A percentile compares a stretch with the other conserved stretches of the same genome.
These are phyloP conservation scores for Pseudocercospora eumusae DNA, from an alignment of 2,329 filamentous ascomycete genomes.

Conservation along the genomic window DNA sequence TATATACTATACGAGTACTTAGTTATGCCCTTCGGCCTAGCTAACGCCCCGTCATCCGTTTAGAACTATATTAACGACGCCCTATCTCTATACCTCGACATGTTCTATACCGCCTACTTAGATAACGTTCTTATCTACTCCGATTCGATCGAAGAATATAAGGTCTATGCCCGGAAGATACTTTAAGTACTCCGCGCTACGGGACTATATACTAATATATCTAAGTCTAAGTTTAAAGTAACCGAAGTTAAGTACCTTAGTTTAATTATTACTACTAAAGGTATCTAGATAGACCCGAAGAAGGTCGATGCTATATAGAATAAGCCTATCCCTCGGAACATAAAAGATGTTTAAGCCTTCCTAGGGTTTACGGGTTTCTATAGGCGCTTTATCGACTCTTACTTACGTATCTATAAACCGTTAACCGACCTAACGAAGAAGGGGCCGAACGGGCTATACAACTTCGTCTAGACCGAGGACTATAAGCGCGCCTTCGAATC, in stretches of 20 bases:
- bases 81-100: neutral
- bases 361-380: too few relatives aligned
- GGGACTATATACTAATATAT: neutral
- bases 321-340: neutral
- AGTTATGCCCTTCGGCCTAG: too few relatives aligned
- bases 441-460: neutral
- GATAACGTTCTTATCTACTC: neutral
- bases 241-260: neutral
- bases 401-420: too few relatives aligned
- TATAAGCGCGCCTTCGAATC: neutral
- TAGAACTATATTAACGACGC: too few relatives aligned
- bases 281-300: neutral
- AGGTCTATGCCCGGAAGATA: neutral
- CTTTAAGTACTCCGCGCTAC: neutral
- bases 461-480: neutral
- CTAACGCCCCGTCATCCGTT: too few relatives aligned
- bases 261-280: neutral
- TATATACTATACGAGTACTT: slow-evolving; percentile 33
- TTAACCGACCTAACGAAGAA: neutral
- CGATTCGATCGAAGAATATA: neutral
- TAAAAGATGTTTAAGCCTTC: too few relatives aligned
- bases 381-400: too few relatives aligned
- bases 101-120: neutral
- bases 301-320: neutral
- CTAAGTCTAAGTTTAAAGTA: slow-evolving; percentile 14